phyloP scores from a whole-genome alignment of 495 filamentous ascomycete genomes.

The Aspergillus mulundensis region DNA sequence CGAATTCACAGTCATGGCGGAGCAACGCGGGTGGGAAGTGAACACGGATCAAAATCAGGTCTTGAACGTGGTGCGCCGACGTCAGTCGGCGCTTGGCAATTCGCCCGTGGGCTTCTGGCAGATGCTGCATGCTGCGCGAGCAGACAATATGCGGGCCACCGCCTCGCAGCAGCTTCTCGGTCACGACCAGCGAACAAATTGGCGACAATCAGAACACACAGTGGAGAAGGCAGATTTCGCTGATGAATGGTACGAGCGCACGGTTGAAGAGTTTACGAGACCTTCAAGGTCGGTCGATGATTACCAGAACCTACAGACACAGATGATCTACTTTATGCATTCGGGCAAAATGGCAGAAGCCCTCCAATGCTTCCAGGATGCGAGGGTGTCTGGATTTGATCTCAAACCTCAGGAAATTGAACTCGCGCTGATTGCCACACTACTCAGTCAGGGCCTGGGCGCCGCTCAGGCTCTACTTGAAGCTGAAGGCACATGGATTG shows the following conservation, averaged over 20 bases:
- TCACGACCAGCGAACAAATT: conserved; percentile 27
- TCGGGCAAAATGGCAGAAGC: conserved; percentile 30
- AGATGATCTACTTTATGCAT: conserved; percentile 38
- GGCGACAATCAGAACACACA: conserved; percentile 17
- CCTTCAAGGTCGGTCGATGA: conserved; percentile 27
- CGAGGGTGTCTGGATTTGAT: conserved; percentile 22
- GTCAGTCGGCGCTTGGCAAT: conserved; percentile 30
- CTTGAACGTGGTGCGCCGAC: conserved; percentile 24
- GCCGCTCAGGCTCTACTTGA: conserved; percentile 31
- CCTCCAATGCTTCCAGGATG: conserved; percentile 25
- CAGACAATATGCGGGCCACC: conserved; percentile 28
- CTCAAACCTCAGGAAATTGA: conserved; percentile 34
- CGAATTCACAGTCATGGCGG: conserved; percentile 25
- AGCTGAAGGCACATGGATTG: conserved; percentile 27
- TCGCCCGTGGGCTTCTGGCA: conserved; percentile 41
- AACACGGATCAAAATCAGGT: conserved; percentile 27
- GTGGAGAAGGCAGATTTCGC: conserved; percentile 16
- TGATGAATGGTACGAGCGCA: conserved; percentile 27
- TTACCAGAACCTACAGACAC: conserved; percentile 32
- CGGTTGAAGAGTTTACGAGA: conserved; percentile 22
- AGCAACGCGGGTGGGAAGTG: conserved; percentile 32
- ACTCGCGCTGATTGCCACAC: conserved; percentile 33
- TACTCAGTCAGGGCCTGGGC: conserved; percentile 33
- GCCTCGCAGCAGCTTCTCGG: conserved; percentile 38
- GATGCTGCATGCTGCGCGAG: conserved; percentile 41